A percentile compares a stretch with the other conserved stretches of the same genome.
Evolutionary conservation across 768 basidiomycete species (phyloP).

Genomic region (Lentinus tigrinus): DNA sequence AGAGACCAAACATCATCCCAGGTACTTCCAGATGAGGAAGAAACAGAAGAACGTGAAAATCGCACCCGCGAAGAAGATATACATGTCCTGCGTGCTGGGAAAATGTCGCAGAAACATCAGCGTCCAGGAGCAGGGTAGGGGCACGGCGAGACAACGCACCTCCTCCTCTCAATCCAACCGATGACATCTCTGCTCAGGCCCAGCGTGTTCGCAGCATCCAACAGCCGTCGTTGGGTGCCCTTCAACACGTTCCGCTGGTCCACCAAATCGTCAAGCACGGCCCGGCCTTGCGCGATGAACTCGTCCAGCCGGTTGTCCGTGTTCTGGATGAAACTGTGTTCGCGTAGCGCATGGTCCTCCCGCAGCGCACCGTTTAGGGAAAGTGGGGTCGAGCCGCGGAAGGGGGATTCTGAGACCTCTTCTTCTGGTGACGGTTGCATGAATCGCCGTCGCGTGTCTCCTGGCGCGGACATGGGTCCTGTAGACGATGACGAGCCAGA

Average conservation of each 20-base stretch:
- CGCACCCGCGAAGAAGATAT: conserved; percentile 86
- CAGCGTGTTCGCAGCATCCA: conserved; percentile 91
- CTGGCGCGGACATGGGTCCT: conserved; percentile 37
- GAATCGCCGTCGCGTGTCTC: conserved; percentile 70
- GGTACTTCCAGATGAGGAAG: conserved; percentile 88
- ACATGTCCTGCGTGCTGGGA: conserved; percentile 88
- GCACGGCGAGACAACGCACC: conserved; percentile 46
- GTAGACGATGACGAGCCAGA: conserved; percentile 39
- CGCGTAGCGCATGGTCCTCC: conserved; percentile 78
- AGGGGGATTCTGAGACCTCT: conserved; percentile 81
- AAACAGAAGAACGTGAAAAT: conserved; percentile 91
- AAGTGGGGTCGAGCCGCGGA: conserved; percentile 57
- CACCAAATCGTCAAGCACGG: conserved; percentile 87
- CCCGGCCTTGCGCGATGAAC: conserved; percentile 88
- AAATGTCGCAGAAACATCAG: neutral
- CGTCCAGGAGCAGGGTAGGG: too few relatives aligned
- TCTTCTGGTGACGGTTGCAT: conserved; percentile 30
- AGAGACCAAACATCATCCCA: conserved; percentile 45
- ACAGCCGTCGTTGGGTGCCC: conserved; percentile 83
- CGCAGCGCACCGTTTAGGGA: conserved; percentile 51
- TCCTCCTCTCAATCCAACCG: conserved; percentile 94
- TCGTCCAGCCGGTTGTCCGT: conserved; percentile 83
- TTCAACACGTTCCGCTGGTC: conserved; percentile 94
- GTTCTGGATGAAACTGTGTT: conserved; percentile 86
- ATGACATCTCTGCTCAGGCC: conserved; percentile 94